Percentiles rank a stretch among this genome's conserved stretches.
Evolutionary conservation across 768 basidiomycete genomes (phyloP).

Genomic region (Tremella fuciformis): DNA sequence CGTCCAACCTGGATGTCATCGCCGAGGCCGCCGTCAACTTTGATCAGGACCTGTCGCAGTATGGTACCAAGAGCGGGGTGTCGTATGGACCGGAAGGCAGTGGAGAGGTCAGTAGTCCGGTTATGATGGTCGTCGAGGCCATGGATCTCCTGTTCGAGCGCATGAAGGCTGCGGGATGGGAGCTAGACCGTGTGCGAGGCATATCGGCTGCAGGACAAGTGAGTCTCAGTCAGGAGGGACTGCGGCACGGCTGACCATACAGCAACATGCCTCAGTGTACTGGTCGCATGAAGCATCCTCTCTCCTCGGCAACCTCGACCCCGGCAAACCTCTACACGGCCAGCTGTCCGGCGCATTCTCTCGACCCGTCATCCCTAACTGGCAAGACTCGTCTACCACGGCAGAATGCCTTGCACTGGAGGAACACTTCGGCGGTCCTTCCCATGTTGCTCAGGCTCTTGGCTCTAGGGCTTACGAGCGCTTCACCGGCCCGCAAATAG

Average conservation of each 20-base stretch:
- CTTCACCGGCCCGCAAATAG: conserved; percentile 83
- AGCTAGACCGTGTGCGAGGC: conserved; percentile 24
- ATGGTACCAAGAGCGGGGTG: conserved; percentile 48
- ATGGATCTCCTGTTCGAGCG: conserved; percentile 69
- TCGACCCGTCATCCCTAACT: conserved; percentile 68
- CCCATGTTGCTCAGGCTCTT: conserved; percentile 68
- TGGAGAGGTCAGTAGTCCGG: conserved; percentile 76
- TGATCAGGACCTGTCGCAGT: conserved; percentile 69
- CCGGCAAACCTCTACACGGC: conserved; percentile 57
- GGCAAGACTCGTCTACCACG: conserved; percentile 87
- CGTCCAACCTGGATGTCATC: conserved; percentile 60
- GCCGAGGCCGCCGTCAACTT: conserved; percentile 74
- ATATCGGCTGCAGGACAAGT: conserved; percentile 41
- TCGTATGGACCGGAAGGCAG: conserved; percentile 55
- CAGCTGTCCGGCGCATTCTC: conserved; percentile 73
- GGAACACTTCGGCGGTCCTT: conserved; percentile 65
- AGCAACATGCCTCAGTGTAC: conserved; percentile 72
- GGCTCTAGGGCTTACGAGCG: conserved; percentile 83
- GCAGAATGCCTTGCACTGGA: conserved; percentile 70
- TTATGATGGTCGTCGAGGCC: conserved; percentile 80
- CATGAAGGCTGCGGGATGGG: conserved; percentile 40
- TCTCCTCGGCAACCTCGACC: conserved; percentile 60
- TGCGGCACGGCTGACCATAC: conserved; percentile 54
- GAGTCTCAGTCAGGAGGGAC: neutral
- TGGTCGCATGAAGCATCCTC: conserved; percentile 64